Base-by-base conservation (phyloP, 192 early-diverging fungal species). In the Martensiomyces pterosporus region DNA sequence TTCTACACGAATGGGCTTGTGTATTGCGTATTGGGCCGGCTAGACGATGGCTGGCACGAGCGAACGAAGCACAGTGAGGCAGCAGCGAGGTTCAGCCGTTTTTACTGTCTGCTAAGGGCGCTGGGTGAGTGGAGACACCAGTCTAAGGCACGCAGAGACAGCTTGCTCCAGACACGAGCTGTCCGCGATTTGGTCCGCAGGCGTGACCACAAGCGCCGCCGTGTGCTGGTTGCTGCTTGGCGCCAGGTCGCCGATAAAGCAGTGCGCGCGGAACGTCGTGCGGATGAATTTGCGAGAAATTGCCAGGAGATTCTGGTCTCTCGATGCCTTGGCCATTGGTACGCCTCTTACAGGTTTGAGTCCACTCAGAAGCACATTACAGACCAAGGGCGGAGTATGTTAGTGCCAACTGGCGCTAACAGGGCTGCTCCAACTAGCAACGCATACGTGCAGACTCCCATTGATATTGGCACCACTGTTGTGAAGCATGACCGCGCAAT, bases 171-270 rank as follows among this genome's bases (percentile, higher is more conserved):
- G 41, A 47, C 48, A 7, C 51, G 60, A 0, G 68, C 62, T 10
- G 34, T 60, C 29, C 61, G 62, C 26, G 68, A 64, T 39, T 54
- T 63, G 39, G 35, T 40, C 1, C 47, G 62, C 3, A 38, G 35
- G 12, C 50, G 47, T 26, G 49, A 56, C 24, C 56, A 64, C 6
- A 54, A 43, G 44, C 52, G 24, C 9, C 68, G 68, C 10, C 57
- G 57, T 13, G 29, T 59, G 34, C 14, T 72, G 19, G 19, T 72
- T 0, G 29, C 41, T 15, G 68, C 53, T 7, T 72, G 68, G 68
- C 61, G 63, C 33, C 43, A 50, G 27, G 48, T 55, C 7, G 61
- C 56, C 3, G 39, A 39, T 18, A 55, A 50, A n/a, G 32, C 35
- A 42, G 25, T 38, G 38, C 16, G 21, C 24, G 12, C 39, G 22